Conservation (phyloP, 1,284 basidiomycete species). For the Irpex lacteus region DNA sequence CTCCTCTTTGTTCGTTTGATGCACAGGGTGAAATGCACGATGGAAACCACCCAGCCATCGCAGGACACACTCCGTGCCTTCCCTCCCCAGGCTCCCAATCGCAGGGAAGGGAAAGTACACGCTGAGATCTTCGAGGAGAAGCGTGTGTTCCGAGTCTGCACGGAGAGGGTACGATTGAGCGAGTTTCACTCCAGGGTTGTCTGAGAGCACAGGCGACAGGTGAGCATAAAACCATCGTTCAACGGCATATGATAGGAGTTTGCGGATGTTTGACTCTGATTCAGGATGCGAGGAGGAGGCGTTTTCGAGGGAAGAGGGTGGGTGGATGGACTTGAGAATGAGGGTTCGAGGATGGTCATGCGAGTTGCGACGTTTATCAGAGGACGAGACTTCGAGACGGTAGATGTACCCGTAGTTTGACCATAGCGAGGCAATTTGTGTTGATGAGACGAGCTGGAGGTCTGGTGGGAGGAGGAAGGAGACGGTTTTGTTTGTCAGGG, state of each 20-base stretch:
- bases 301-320: slow-evolving; percentile 9
- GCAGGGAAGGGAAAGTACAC: slow-evolving; percentile 15
- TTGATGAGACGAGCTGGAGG: slow-evolving; percentile 8
- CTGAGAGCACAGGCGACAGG: slow-evolving; percentile 4
- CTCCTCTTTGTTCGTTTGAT: background rate
- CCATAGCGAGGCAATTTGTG: slow-evolving; percentile 18
- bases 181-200: slow-evolving; percentile 1
- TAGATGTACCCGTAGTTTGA: slow-evolving; percentile 20
- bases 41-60: slow-evolving; percentile 19
- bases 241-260: slow-evolving; percentile 19
- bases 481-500: background rate
- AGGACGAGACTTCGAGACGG: slow-evolving; percentile 12
- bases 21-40: slow-evolving; percentile 12
- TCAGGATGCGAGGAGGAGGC: background rate
- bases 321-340: slow-evolving; percentile 20
- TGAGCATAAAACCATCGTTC: slow-evolving; percentile 20
- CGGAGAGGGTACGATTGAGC: slow-evolving; percentile 7
- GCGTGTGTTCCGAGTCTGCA: slow-evolving; percentile 12
- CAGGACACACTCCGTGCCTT: slow-evolving; percentile 14
- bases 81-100: slow-evolving; percentile 14
- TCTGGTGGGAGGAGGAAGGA: slow-evolving; percentile 10
- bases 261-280: slow-evolving; percentile 17
- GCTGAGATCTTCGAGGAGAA: slow-evolving; percentile 19
- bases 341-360: slow-evolving; percentile 8
- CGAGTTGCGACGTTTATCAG: background rate